A percentile compares a stretch with the other conserved stretches of the same genome.
Conservation (phyloP, 805 yeast genomes). For the Candida adriatica region DNA sequence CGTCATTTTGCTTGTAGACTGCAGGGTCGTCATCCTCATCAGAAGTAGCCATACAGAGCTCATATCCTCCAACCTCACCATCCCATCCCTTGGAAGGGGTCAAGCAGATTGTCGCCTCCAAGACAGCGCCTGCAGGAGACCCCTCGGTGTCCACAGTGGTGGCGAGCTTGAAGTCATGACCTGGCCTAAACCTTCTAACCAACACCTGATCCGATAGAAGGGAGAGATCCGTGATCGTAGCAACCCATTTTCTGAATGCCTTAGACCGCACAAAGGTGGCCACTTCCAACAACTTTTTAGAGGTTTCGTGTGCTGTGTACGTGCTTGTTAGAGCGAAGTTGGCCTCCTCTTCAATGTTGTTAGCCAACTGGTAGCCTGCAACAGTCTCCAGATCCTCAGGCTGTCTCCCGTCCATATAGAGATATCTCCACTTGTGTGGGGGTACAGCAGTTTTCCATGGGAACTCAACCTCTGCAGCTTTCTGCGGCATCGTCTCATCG, state of each 20-base stretch:
- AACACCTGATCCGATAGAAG: slow-evolving; percentile 62
- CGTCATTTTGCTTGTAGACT: slow-evolving; percentile 51
- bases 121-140: slow-evolving; percentile 29
- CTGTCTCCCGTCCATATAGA: slow-evolving; percentile 69
- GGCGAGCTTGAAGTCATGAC: slow-evolving; percentile 88
- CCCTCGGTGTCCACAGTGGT: slow-evolving; percentile 39
- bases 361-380: slow-evolving; percentile 25
- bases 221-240: slow-evolving; percentile 50
- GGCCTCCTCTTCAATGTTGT: slow-evolving; percentile 45
- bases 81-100: slow-evolving; percentile 87
- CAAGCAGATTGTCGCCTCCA: slow-evolving; percentile 77
- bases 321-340: slow-evolving; percentile 38
- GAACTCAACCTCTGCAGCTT: slow-evolving; percentile 42
- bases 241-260: slow-evolving; percentile 66
- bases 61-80: slow-evolving; percentile 94
- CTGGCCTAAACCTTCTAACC: slow-evolving; percentile 88
- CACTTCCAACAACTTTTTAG: slow-evolving; percentile 41
- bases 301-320: slow-evolving; percentile 23
- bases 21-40: slow-evolving; percentile 69
- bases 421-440: slow-evolving; percentile 84
- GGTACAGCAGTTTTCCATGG: slow-evolving; percentile 95
- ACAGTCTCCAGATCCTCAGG: slow-evolving; percentile 24
- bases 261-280: slow-evolving; percentile 52
- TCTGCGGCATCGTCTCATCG: slow-evolving; percentile 51
- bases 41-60: slow-evolving; percentile 67